Conservation (phyloP, 768 basidiomycete species). For the Gymnopilus junonius region DNA sequence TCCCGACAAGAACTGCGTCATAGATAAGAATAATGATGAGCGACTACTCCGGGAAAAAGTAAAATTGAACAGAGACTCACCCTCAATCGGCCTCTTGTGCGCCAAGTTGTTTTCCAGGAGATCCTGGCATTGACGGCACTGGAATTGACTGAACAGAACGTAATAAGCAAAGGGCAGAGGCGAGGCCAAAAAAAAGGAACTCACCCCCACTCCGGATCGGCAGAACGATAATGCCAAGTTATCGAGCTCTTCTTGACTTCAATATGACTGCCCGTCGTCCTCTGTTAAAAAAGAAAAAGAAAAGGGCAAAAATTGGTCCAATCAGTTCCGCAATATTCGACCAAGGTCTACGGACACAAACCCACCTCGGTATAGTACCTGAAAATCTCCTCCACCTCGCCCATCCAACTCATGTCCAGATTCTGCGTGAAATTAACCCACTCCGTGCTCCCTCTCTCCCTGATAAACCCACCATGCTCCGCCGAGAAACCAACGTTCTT, state of each 20-base stretch:
- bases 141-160: constrained; percentile 66
- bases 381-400: constrained; percentile 94
- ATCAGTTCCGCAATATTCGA: too few relatives aligned
- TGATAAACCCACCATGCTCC: constrained; percentile 94
- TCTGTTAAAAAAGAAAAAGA: constrained; percentile 38
- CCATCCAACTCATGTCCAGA: constrained; percentile 98
- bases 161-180: constrained; percentile 3
- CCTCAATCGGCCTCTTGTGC: constrained; percentile 93
- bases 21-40: constrained; percentile 2
- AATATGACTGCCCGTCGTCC: constrained; percentile 95
- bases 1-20: constrained; percentile 82
- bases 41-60: not conserved
- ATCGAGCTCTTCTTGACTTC: constrained; percentile 98
- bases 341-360: constrained; percentile 10
- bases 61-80: constrained; percentile 37
- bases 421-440: constrained; percentile 93
- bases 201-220: constrained; percentile 96
- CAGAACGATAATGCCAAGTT: constrained; percentile 95
- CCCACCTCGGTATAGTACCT: constrained; percentile 91
- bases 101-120: constrained; percentile 93
- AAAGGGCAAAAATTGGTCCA: constrained; percentile 8
- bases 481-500: constrained; percentile 86
- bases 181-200: constrained; percentile 31
- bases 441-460: constrained; percentile 61
- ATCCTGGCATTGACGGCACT: constrained; percentile 96